Evolutionary conservation across 225 moss, liverwort and hornwort genomes (phyloP).

Genomic region (Physcomitrium patens): DNA sequence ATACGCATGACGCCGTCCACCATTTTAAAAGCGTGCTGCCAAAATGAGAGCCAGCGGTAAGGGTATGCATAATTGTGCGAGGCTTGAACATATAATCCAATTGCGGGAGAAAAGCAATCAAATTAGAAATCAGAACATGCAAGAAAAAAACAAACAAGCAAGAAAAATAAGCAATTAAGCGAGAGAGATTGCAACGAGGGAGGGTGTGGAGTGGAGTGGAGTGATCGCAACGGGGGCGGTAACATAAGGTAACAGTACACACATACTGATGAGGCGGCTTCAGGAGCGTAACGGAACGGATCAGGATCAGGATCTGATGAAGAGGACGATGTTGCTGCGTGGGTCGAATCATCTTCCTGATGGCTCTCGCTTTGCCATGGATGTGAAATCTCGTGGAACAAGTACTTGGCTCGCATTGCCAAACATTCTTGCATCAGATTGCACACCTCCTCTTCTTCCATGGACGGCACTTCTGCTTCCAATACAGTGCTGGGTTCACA

Average conservation of each 20-base stretch:
- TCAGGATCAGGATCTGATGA: constrained; percentile 49
- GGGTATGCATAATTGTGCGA: no score
- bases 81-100: no score
- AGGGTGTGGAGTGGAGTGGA: no score
- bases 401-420: constrained; percentile 75
- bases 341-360: constrained; percentile 37
- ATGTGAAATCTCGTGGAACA: constrained; percentile 76
- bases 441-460: constrained; percentile 93
- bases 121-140: no score
- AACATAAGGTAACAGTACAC: background rate
- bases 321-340: constrained; percentile 30
- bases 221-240: no score
- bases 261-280: constrained; percentile 70
- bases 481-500: background rate
- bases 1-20: constrained; percentile 94
- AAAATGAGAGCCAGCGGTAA: background rate
- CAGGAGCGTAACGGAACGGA: constrained; percentile 70
- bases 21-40: constrained; percentile 82
- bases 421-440: constrained; percentile 81
- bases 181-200: no score
- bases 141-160: no score
- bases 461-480: constrained; percentile 72
- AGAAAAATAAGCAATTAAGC: no score
- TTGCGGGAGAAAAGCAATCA: no score
- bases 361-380: constrained; percentile 71